phyloP scores from a whole-genome alignment of 768 basidiomycete species.

The Tulasnella sp. region DNA sequence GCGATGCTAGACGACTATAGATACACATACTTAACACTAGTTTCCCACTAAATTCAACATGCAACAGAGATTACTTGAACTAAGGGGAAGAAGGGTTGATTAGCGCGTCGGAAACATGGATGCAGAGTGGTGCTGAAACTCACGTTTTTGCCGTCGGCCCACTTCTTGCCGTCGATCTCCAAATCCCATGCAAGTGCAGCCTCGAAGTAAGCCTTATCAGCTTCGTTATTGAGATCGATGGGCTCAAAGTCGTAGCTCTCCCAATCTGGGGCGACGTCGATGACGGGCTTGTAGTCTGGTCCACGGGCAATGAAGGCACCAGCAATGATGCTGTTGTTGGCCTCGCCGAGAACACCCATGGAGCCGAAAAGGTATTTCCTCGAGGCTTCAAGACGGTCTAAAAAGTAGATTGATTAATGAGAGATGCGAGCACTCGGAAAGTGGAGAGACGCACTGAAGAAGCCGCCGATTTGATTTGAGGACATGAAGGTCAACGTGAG shows the following conservation, averaged over 20 bases:
- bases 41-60: neutral
- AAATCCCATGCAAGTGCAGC: conserved; percentile 92
- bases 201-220: conserved; percentile 88
- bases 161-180: conserved; percentile 80
- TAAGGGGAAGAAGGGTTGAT: neutral
- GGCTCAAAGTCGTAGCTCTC: conserved; percentile 81
- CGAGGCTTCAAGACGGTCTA: conserved; percentile 90
- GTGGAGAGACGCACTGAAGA: conserved; percentile 55
- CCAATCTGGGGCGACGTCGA: conserved; percentile 83
- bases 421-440: neutral
- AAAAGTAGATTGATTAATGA: conserved; percentile 43
- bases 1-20: neutral
- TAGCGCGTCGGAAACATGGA: neutral
- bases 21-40: neutral
- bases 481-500: conserved; percentile 93
- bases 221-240: conserved; percentile 67
- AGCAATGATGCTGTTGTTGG: conserved; percentile 73
- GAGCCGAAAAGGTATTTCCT: conserved; percentile 82
- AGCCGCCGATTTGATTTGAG: conserved; percentile 86
- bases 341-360: conserved; percentile 79
- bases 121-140: neutral
- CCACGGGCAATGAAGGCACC: conserved; percentile 85
- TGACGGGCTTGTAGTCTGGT: conserved; percentile 61
- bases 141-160: conserved; percentile 44
- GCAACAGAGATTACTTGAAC: neutral